Evolutionary conservation across 1,139 yeast genomes (phyloP), one percentile per base, ranked within the genome.

Genomic region (Pichia sp.): DNA sequence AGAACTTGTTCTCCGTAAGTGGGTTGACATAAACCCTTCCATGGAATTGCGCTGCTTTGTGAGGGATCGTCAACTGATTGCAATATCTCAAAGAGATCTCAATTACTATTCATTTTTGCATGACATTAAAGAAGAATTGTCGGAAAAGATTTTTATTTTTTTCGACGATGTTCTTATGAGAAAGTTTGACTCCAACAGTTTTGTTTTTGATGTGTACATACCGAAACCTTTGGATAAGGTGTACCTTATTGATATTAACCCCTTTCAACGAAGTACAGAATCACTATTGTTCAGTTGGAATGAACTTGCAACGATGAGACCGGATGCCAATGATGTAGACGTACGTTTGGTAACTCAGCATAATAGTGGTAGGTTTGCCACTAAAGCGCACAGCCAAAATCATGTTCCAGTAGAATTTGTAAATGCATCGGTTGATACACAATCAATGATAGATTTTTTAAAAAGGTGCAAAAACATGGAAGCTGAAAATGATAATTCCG

Each of bases 381-480:
- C 82, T 0, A 87, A 85, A 59, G 96, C 89, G 51, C 93, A 87
- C 64, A 81, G 95, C 3, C 96, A 91, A 63, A 89, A 85, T 64
- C 91, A 87, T 62, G 96, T 93, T 2, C 99, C 99, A 0, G 74
- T 80, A 50, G 99, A 93, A 61, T 82, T 95, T 30, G 85, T 93
- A 4, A 95, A 89, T 65, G 96, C 97, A 1, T 75, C 88, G 28
- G 65, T 80, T 57, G 82, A 87, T 62, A 75, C 88, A 0, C 73
- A 74, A 23, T 74, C 82, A 1, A 80, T 86, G 79, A 79, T 78
- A 21, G 89, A 85, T 53, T 70, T 86, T 55, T 82, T 86, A 1
- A 72, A 75, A 51, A 77, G 81, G 57, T 85, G 90, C 88, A 68
- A 70, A 21, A 74, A 70, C 41, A 52, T 75, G 49, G 56, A 65